phyloP scores from a whole-genome alignment of 768 basidiomycete species.

The Filobasidium wieringae region DNA sequence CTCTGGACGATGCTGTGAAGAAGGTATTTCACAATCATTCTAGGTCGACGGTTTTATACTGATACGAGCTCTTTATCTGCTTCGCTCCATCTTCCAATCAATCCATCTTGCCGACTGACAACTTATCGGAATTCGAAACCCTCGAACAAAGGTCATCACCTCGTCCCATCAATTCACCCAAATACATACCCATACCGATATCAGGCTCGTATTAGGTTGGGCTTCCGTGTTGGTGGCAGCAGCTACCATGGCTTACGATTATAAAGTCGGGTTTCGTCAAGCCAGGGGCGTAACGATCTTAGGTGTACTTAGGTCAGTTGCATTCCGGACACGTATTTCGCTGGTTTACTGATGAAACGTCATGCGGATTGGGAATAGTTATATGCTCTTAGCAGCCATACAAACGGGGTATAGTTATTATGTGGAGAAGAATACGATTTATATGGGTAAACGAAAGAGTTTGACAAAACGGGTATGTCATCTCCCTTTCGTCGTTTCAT shows the following conservation, averaged over 20 bases:
- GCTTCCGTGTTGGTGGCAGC: constrained; percentile 7
- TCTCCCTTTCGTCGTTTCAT: constrained; percentile 1
- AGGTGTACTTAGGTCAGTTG: constrained; percentile 62
- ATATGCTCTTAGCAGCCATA: constrained; percentile 56
- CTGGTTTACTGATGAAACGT: not conserved
- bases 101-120: not conserved
- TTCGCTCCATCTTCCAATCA: constrained; percentile 22
- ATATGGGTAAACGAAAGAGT: constrained; percentile 78
- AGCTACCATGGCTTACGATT: constrained; percentile 9
- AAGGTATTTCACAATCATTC: constrained; percentile 56
- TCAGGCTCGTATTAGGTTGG: constrained; percentile 12
- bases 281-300: constrained; percentile 68
- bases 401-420: constrained; percentile 78
- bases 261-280: constrained; percentile 61
- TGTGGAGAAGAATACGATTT: constrained; percentile 70
- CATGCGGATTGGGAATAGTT: constrained; percentile 44
- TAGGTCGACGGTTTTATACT: too few species aligned
- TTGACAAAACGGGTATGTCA: constrained; percentile 66
- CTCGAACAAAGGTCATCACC: not conserved
- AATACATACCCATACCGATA: constrained; percentile 12
- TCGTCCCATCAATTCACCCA: constrained; percentile 11
- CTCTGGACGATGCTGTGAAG: constrained; percentile 74
- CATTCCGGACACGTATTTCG: not conserved
- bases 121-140: not conserved
- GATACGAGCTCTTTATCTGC: too few species aligned